Conservation (phyloP, 2,329 filamentous ascomycete genomes). For the Monosporascus sp. region DNA sequence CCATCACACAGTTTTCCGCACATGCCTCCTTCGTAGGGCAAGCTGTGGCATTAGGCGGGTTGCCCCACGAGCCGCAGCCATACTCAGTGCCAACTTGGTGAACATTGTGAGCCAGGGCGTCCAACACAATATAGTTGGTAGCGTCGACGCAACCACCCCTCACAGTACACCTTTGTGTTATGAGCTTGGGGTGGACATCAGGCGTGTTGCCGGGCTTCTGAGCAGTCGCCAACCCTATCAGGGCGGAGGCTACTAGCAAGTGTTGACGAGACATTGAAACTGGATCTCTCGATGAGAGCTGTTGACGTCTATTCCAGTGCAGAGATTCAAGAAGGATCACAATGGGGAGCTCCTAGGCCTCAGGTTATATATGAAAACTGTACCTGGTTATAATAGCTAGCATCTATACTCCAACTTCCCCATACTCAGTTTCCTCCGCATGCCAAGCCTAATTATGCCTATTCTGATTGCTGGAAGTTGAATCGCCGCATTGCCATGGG, state of each 20-base stretch:
- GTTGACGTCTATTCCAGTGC: not conserved
- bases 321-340: not conserved
- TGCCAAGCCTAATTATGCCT: slow-evolving; percentile 14
- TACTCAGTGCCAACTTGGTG: slow-evolving; percentile 30
- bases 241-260: slow-evolving; percentile 18
- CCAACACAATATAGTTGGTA: slow-evolving; percentile 44
- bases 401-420: slow-evolving; percentile 7
- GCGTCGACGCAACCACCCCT: slow-evolving; percentile 41
- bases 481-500: slow-evolving; percentile 9
- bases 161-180: slow-evolving; percentile 46
- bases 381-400: not conserved
- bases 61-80: slow-evolving; percentile 30
- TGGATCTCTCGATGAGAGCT: not conserved
- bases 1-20: slow-evolving; percentile 47
- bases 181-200: slow-evolving; percentile 44
- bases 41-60: slow-evolving; percentile 32
- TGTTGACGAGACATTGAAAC: slow-evolving; percentile 19
- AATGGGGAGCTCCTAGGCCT: not conserved
- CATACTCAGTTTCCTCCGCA: slow-evolving; percentile 10
- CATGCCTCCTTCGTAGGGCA: slow-evolving; percentile 46
- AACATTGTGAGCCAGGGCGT: slow-evolving; percentile 39
- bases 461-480: slow-evolving; percentile 16
- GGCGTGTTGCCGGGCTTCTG: slow-evolving; percentile 29
- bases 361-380: not conserved
- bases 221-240: slow-evolving; percentile 26